phyloP scores from a whole-genome alignment of 2,329 filamentous ascomycete genomes.

The Knufia fluminis region DNA sequence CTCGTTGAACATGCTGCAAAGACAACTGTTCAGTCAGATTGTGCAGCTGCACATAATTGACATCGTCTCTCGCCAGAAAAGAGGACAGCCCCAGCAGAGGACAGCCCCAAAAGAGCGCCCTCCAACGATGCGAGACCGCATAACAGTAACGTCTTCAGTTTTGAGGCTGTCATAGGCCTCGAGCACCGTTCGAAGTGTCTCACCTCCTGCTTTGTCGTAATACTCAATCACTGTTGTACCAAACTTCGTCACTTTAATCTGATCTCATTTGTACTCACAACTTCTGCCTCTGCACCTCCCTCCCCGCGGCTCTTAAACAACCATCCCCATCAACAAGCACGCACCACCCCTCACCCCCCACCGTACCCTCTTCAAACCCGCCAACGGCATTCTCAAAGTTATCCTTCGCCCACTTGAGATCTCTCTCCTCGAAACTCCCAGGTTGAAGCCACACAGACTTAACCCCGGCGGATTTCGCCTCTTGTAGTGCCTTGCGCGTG shows the following conservation, averaged over 20 bases:
- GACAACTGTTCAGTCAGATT: too few relatives aligned
- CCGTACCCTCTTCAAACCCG: slow-evolving; percentile 47
- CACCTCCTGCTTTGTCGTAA: too few relatives aligned
- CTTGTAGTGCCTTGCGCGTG: slow-evolving; percentile 63
- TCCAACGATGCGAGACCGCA: too few relatives aligned
- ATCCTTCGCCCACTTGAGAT: slow-evolving; percentile 57
- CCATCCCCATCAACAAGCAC: slow-evolving; percentile 74
- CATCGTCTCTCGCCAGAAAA: too few relatives aligned
- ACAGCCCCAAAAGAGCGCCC: too few relatives aligned
- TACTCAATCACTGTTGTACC: neutral
- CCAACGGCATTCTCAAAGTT: slow-evolving; percentile 63
- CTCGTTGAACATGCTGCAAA: too few relatives aligned
- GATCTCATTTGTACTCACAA: slow-evolving; percentile 22
- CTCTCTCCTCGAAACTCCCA: slow-evolving; percentile 71
- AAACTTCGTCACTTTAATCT: too few relatives aligned
- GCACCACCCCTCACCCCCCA: slow-evolving; percentile 70
- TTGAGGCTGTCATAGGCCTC: too few relatives aligned
- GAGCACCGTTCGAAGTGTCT: too few relatives aligned
- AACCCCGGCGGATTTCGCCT: slow-evolving; percentile 66
- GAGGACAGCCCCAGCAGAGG: too few relatives aligned
- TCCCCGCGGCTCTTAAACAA: slow-evolving; percentile 49
- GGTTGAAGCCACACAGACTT: slow-evolving; percentile 82
- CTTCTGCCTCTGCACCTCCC: slow-evolving; percentile 34
- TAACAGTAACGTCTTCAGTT: too few relatives aligned
- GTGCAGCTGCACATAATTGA: too few relatives aligned